Percentiles rank a stretch among this genome's conserved stretches.
These are phyloP conservation scores for Przewalskia tangutica DNA, from an alignment of 257 asterid genomes.

Conservation along the genomic window DNA sequence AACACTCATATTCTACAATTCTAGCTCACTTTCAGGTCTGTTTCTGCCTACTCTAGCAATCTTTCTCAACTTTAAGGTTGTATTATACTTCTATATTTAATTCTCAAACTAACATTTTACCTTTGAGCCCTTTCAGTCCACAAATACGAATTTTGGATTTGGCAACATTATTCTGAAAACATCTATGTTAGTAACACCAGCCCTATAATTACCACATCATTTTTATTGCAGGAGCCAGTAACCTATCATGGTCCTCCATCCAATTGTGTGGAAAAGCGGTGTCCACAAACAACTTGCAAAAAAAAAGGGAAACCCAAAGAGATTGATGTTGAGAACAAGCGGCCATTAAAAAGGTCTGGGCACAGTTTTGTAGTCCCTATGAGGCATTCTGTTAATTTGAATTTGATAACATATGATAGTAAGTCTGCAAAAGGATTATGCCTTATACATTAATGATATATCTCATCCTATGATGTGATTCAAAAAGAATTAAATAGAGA, in stretches of 20 bases:
- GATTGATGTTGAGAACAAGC: background rate
- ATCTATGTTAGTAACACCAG: background rate
- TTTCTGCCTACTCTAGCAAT: background rate
- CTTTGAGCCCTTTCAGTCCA: background rate
- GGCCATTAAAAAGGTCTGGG: background rate
- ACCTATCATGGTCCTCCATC: background rate
- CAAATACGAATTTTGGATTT: background rate
- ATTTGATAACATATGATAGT: background rate
- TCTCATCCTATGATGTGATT: background rate
- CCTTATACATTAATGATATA: background rate
- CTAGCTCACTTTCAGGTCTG: background rate
- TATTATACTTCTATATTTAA: background rate
- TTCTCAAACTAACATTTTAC: background rate
- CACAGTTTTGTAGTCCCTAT: background rate
- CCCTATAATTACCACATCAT: background rate
- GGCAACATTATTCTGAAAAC: background rate
- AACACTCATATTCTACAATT: background rate
- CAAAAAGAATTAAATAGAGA: background rate
- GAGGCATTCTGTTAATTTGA: background rate
- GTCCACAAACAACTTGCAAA: background rate
- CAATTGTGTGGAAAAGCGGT: background rate
- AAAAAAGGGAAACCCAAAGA: background rate
- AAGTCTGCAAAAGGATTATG: background rate
- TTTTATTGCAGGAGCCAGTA: background rate
- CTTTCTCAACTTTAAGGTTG: background rate